Conservation (phyloP, 345 rosid genomes). For the Rhodamnia argentea region DNA sequence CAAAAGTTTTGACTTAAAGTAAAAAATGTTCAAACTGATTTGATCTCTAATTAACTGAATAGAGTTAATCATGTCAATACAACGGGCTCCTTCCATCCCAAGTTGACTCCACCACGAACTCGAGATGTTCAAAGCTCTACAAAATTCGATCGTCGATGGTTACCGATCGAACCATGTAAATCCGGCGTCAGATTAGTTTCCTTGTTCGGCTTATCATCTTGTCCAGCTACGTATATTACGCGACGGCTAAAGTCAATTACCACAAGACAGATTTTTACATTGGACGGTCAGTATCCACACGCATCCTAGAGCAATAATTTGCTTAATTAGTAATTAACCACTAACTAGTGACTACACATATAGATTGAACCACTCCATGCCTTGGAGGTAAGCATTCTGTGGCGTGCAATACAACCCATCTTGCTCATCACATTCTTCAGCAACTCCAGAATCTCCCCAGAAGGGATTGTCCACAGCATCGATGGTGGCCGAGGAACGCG, state of each 20-base stretch:
- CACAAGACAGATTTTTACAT: background rate
- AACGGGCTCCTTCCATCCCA: too few species aligned
- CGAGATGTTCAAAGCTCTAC: too few species aligned
- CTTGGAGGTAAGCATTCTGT: slow-evolving; percentile 18
- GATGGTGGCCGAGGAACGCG: slow-evolving; percentile 33
- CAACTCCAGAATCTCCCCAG: slow-evolving; percentile 29
- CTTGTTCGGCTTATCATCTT: background rate
- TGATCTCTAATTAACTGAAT: too few species aligned
- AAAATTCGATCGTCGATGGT: too few species aligned
- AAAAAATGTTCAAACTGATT: background rate
- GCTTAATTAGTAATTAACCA: too few species aligned
- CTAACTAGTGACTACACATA: slow-evolving; percentile 6
- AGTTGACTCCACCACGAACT: too few species aligned
- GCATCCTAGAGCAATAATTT: background rate
- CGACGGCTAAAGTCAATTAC: background rate
- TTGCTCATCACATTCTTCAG: slow-evolving; percentile 2
- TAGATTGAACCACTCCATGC: slow-evolving; percentile 48
- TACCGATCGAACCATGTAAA: background rate
- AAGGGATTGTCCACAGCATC: slow-evolving; percentile 25
- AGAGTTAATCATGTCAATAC: background rate
- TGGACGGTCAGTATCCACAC: background rate
- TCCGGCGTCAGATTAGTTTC: background rate
- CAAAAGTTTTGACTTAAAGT: background rate
- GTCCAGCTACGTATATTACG: background rate
- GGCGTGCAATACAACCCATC: slow-evolving; percentile 24